Evolutionary conservation across 2,329 filamentous ascomycete species (phyloP), one percentile per base, ranked within the genome.

Genomic region (Pseudonectria foliicola): DNA sequence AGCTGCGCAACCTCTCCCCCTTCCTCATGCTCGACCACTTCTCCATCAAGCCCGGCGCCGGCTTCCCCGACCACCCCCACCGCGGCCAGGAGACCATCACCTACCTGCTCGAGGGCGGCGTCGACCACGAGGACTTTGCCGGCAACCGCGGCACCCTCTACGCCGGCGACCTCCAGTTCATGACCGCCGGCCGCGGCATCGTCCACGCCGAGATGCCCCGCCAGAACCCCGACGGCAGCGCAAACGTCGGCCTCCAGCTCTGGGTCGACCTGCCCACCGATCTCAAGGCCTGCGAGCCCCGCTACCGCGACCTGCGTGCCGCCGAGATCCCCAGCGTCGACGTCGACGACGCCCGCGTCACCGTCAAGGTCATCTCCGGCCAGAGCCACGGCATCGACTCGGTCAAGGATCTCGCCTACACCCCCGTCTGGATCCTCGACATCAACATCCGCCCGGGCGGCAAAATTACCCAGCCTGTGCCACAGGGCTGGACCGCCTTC

Each of bases 21-120:
- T 95, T 96, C 64, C 72, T 95, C 29, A 95, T 96, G 88, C 83
- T 95, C 30, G 90, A 96, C 57, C 85, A 95, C 66, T 95, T 95
- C 67, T 76, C 71, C 35, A 77, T 92, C 50, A 75, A 77, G 34
- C 79, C 81, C 2, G 86, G 85, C 39, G 84, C 88, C 8, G 89
- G 89, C 0, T 95, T 95, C 57, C 88, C 89, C 1, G 89, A 95
- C 57, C 89, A 95, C 52, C 73, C 75, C n/a, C 73, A 79, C 56
- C 74, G 87, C 26, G 88, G 89, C 26, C 87, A 94, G 61, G 86
- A 95, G 49, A 75, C 75, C 12, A 92, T 95, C 56, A 95, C 88
- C 1, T 95, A 95, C 59, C 71, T 96, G 21, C 71, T 96, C n/a
- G 66, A 74, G 11, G 90, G 90, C 45, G 85, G 76, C 4, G 79